phyloP scores from a whole-genome alignment of 208 protist genomes.

The Leishmania gerbilli region DNA sequence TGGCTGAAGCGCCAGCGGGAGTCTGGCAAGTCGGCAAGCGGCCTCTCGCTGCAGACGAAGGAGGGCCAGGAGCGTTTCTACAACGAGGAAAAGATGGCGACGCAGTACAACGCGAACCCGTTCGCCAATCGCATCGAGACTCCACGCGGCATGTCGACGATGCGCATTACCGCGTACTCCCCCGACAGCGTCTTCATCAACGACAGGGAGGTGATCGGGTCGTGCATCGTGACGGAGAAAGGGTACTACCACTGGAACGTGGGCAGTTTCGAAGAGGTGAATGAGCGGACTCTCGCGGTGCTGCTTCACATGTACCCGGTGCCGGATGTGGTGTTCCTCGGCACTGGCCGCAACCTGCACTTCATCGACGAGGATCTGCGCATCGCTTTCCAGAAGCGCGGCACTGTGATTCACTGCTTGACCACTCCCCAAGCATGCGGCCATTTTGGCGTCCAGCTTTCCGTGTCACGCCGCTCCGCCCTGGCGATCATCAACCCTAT shows the following conservation, averaged over 20 bases:
- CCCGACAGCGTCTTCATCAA: constrained; percentile 90
- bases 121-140: constrained; percentile 84
- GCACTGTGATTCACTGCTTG: constrained; percentile 84
- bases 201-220: constrained; percentile 90
- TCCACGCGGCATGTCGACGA: constrained; percentile 71
- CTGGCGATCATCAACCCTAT: constrained; percentile 88
- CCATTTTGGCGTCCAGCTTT: constrained; percentile 86
- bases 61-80: constrained; percentile 91
- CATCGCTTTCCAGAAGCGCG: constrained; percentile 87
- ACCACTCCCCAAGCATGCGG: constrained; percentile 85
- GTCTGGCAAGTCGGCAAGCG: constrained; percentile 76
- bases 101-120: constrained; percentile 88
- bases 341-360: constrained; percentile 84
- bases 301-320: constrained; percentile 89
- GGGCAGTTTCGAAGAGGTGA: constrained; percentile 87
- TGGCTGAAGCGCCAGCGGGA: constrained; percentile 89
- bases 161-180: constrained; percentile 83
- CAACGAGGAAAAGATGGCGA: constrained; percentile 93
- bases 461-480: constrained; percentile 75
- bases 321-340: constrained; percentile 87
- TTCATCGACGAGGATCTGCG: constrained; percentile 90
- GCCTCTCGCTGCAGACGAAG: constrained; percentile 72
- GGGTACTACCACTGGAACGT: constrained; percentile 90
- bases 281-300: constrained; percentile 81
- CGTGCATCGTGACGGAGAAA: constrained; percentile 89